Base-by-base conservation (phyloP, 768 basidiomycete species). In the Lentinula edodes region DNA sequence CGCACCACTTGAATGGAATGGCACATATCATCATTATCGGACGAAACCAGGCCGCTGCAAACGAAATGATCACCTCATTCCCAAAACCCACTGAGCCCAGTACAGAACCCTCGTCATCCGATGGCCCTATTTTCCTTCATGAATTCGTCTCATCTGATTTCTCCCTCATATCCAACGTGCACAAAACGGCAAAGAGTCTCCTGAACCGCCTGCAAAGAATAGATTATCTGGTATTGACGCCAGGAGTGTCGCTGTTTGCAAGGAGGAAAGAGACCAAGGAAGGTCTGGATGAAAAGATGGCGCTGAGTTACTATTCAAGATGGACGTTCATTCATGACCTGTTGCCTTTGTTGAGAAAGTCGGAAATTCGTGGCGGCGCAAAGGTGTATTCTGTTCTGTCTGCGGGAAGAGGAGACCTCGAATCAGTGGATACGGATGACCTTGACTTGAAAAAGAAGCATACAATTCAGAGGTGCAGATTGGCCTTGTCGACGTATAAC, bases 1-100 rank as follows among this genome's bases (percentile, higher is more conserved):
- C 76, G 1, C 64, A 68, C 32, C 68, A 75, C 66, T 73, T 74
- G 7, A 71, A 77, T 42, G 76, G 77, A 50, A 70, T 75, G 60
- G 67, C 74, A 28, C 75, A 76, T 58, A 77, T 79, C 66, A 69
- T 79, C 58, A 63, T 79, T 62, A 64, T 72, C 41, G 78, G 78
- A 2, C 72, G 77, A 57, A 77, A 77, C 64, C 62, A 70, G 41
- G 58, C 59, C 4, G 74, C 74, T 5, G 78, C 74, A 4, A 66
- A 73, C 43, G 51, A 63, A 12, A 70, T 73, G 62, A 73, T 79
- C 63, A 67, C 70, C 1, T 66, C 64, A 2, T 67, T 77, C 65
- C 74, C 73, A 12, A 67, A 66, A 53, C 46, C 46, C 46, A 23
- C 46, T 48, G 18, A 43, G 6, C 16, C 42, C 42, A 43, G 18